Evolutionary conservation across 495 filamentous ascomycete species (phyloP), one percentile per base, ranked within the genome.

Genomic region (Penicilliopsis zonata): DNA sequence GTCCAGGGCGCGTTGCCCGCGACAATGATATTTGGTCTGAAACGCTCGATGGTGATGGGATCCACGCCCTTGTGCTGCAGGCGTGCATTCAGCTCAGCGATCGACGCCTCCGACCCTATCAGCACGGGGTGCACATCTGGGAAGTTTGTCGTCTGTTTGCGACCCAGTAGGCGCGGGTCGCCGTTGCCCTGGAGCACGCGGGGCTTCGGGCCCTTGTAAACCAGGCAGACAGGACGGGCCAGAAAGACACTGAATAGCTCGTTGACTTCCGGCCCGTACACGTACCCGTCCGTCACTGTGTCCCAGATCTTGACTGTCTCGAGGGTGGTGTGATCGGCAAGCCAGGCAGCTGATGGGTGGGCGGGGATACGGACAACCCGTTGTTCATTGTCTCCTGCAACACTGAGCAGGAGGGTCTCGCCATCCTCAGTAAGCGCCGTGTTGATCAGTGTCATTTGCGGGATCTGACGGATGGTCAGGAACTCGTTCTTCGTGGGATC

Each of bases 21-120:
- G 31, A 84, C 53, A 33, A 92, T 75, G 27, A 96, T 78, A 54
- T 94, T 96, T 4, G 88, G 73, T 23, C 88, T 69, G 55, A 93
- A 94, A 9, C 85, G 72, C 20, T 70, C 63, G 16, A 73, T 44
- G 1, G 49, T 58, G 28, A 65, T 57, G 0, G 43, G 37, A 18
- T 56, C 51, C 5, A 39, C 38, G 8, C 51, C 53, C 6, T 29
- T 33, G 7, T 8, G 9, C 2, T 7, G 19, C 1, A 65, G 33
- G 8, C 59, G 40, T 0, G 12, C 5, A 30, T 65, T 65, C 9
- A 65, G 36, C 31, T 65, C 61, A 0, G 38, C 34, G 9, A 76
- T 52, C 8, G 60, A 67, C 19, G 53, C 61, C 31, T 69, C 68
- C 18, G 70, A 73, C 19, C 57, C 72, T 25, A 68, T 63, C n/a